Percentiles rank a stretch among this genome's conserved stretches.
Evolutionary conservation across 352 stramenopile genomes (phyloP).

Genomic region (Labyrinthula sp.): DNA sequence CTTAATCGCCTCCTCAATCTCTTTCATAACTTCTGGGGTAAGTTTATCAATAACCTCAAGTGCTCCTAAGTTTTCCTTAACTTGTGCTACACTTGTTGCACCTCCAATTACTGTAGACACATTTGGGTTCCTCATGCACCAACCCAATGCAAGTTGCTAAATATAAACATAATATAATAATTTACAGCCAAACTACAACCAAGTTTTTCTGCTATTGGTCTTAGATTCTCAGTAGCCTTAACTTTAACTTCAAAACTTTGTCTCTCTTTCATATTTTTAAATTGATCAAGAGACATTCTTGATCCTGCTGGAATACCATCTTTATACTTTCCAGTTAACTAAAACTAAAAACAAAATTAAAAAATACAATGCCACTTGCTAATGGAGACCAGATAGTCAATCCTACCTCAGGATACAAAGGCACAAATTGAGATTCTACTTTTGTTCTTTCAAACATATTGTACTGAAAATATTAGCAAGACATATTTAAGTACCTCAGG

Average conservation of each 20-base stretch:
- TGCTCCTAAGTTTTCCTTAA: slow-evolving; percentile 51
- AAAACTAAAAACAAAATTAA: no score
- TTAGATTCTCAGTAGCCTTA: no score
- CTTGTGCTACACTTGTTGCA: slow-evolving; percentile 42
- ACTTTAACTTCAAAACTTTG: no score
- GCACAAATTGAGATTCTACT: slow-evolving; percentile 47
- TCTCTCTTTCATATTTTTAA: slow-evolving; percentile 39
- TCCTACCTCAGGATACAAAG: slow-evolving; percentile 45
- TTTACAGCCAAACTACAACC: slow-evolving; percentile 39
- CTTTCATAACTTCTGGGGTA: slow-evolving; percentile 43
- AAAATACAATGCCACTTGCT: slow-evolving; percentile 44
- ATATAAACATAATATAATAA: slow-evolving; percentile 44
- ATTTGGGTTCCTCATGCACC: slow-evolving; percentile 40
- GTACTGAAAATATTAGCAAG: slow-evolving; percentile 52
- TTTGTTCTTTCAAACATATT: slow-evolving; percentile 47
- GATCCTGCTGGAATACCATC: slow-evolving; percentile 44
- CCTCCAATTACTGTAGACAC: slow-evolving; percentile 46
- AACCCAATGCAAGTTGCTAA: slow-evolving; percentile 43
- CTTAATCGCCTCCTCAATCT: slow-evolving; percentile 47
- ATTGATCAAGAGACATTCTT: slow-evolving; percentile 41
- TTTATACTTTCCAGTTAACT: slow-evolving; percentile 54
- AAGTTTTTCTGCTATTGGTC: slow-evolving; percentile 38
- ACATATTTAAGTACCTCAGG: no score
- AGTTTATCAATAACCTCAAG: slow-evolving; percentile 46
- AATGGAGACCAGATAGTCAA: slow-evolving; percentile 50